Evolutionary conservation across 768 basidiomycete species (phyloP), one percentile per base, ranked within the genome.

Genomic region (Naganishia antarctica): DNA sequence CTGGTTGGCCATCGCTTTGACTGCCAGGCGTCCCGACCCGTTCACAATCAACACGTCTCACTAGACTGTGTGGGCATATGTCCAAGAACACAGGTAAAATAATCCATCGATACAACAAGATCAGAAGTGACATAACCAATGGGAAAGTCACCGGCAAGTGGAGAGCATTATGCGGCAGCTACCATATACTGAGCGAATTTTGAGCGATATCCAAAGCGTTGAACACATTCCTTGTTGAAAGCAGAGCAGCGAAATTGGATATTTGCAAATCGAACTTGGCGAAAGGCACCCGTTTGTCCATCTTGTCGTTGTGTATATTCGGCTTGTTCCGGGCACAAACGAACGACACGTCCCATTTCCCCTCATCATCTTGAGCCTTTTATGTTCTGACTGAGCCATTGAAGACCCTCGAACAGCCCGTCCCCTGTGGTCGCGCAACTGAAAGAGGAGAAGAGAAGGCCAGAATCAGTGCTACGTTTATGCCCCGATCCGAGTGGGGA

Each of bases 351-450:
- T 15, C 15, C 8, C 34, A 37, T 37, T 7, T 37, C 15, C 15
- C 34, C 8, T 57, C 41, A 51, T 58, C n/a, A 48, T 59, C 51
- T 71, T 9, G 70, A 70, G n/a, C 73, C 73, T 83, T 94, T 93
- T 74, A 96, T 90, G 77, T 96, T 96, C 80, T 92, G 90, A 60
- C 91, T 93, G 71, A 97, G 81, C 93, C 93, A 97, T 78, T 93
- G 91, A 48, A 97, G 84, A 45, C 94, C 94, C 78, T 98, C 94
- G 70, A 97, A 94, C 18, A 98, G 82, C 63, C 94, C 94, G 77
- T 97, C 94, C 31, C 94, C 94, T 28, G 91, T 92, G 29, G 91
- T 93, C 18, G 92, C 92, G 74, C 92, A 96, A 79, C 92, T 96
- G 66, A 18, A 60, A 37, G 25, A 40, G 12, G 3, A 8, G 5